Evolutionary conservation across 805 yeast species (phyloP).

Genomic region (Zygosaccharomyces rouxii): DNA sequence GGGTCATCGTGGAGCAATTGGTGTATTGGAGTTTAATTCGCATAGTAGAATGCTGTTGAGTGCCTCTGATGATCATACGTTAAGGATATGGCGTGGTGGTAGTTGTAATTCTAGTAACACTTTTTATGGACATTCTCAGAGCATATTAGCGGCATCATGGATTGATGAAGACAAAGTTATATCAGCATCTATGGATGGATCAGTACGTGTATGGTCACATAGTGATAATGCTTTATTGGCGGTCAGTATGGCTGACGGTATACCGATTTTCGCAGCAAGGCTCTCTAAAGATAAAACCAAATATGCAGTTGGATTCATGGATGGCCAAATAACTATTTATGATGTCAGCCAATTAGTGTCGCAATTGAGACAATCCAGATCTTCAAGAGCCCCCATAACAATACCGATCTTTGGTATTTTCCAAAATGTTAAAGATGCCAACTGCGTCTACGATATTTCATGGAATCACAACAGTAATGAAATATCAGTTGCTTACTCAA

Average conservation of each 20-base stretch:
- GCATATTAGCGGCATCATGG: slow-evolving; percentile 58
- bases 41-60: slow-evolving; percentile 56
- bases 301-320: slow-evolving; percentile 62
- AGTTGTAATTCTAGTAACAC: slow-evolving; percentile 49
- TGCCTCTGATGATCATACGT: slow-evolving; percentile 69
- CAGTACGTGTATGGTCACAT: slow-evolving; percentile 64
- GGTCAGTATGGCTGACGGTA: slow-evolving; percentile 41
- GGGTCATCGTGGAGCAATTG: slow-evolving; percentile 64
- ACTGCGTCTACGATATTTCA: slow-evolving; percentile 33
- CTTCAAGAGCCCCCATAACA: slow-evolving; percentile 21
- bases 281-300: slow-evolving; percentile 47
- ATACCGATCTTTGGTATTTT: slow-evolving; percentile 25
- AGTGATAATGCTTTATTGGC: slow-evolving; percentile 21
- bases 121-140: slow-evolving; percentile 52
- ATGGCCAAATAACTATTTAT: slow-evolving; percentile 56
- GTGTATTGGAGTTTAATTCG: slow-evolving; percentile 51
- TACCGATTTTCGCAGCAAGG: slow-evolving; percentile 51
- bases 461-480: slow-evolving; percentile 33
- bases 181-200: slow-evolving; percentile 67
- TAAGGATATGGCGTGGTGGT: slow-evolving; percentile 73
- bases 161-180: slow-evolving; percentile 40
- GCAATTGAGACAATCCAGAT: slow-evolving; percentile 12
- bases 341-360: slow-evolving; percentile 31
- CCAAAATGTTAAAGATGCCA: slow-evolving; percentile 22
- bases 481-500: slow-evolving; percentile 34